These are phyloP conservation scores for Zasmidium cellare DNA, from an alignment of 2,329 filamentous ascomycete genomes.

Conservation along the genomic window DNA sequence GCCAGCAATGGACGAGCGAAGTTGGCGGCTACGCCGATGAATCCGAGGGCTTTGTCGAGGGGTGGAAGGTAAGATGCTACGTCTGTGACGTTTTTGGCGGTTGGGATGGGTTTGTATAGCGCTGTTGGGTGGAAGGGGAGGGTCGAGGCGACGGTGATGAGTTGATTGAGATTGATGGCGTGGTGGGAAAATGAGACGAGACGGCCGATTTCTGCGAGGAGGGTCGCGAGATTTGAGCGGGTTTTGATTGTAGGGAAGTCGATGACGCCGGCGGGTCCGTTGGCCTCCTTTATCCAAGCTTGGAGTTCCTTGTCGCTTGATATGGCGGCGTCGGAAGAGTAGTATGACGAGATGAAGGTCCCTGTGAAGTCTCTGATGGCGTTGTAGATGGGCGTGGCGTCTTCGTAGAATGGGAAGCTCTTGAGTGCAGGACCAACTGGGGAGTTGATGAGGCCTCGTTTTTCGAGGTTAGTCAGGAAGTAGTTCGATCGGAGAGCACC, in stretches of 20 bases:
- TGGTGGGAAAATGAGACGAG: slow-evolving; percentile 43
- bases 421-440: slow-evolving; percentile 39
- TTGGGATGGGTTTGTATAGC: slow-evolving; percentile 43
- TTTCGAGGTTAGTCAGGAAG: slow-evolving; percentile 39
- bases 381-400: slow-evolving; percentile 40
- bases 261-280: slow-evolving; percentile 36
- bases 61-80: slow-evolving; percentile 38
- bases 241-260: slow-evolving; percentile 42
- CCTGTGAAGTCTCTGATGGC: slow-evolving; percentile 42
- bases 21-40: slow-evolving; percentile 40
- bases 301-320: slow-evolving; percentile 44
- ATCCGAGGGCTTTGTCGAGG: slow-evolving; percentile 34
- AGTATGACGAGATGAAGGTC: slow-evolving; percentile 48
- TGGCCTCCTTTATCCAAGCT: slow-evolving; percentile 47
- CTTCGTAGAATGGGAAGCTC: slow-evolving; percentile 48
- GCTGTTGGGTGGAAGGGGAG: slow-evolving; percentile 47
- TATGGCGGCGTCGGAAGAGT: slow-evolving; percentile 37
- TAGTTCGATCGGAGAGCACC: slow-evolving; percentile 41
- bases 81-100: slow-evolving; percentile 39
- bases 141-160: slow-evolving; percentile 37
- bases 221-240: slow-evolving; percentile 38
- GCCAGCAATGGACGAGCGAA: slow-evolving; percentile 46
- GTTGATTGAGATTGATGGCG: slow-evolving; percentile 45
- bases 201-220: slow-evolving; percentile 45
- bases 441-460: slow-evolving; percentile 44